phyloP scores from a whole-genome alignment of 2,329 filamentous ascomycete species.

The Gnomoniopsis sp. region DNA sequence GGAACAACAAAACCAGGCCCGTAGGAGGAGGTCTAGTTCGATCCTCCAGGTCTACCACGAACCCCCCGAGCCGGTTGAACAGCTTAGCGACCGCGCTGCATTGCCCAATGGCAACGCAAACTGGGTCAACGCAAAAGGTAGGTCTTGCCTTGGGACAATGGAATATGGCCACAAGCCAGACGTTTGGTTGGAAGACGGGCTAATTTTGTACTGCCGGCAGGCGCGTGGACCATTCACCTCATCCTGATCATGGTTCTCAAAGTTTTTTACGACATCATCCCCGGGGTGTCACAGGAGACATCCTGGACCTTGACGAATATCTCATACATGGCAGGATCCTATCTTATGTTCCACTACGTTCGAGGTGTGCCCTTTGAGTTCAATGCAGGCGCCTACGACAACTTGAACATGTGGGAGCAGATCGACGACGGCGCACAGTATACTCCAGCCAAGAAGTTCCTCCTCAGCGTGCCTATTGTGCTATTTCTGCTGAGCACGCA shows the following conservation, averaged over 20 bases:
- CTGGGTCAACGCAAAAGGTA: constrained; percentile 99
- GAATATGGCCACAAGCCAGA: background rate
- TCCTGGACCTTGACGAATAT: constrained; percentile 99
- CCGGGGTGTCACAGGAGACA: constrained; percentile 93
- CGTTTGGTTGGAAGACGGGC: background rate
- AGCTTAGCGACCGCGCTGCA: constrained; percentile 93
- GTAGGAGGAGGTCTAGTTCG: constrained; percentile 94
- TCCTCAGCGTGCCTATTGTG: constrained; percentile 89
- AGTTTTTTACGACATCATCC: constrained; percentile 95
- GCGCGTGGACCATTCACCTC: constrained; percentile 96
- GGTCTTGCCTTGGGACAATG: background rate
- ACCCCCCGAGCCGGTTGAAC: constrained; percentile 92
- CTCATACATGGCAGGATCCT: constrained; percentile 97
- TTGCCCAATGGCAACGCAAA: constrained; percentile 95
- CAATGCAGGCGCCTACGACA: constrained; percentile 97
- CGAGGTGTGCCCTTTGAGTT: constrained; percentile 98
- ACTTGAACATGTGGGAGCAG: constrained; percentile 99
- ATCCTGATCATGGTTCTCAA: constrained; percentile 89
- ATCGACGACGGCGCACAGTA: constrained; percentile 99
- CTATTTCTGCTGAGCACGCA: constrained; percentile 96
- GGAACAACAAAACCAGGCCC: constrained; percentile 54
- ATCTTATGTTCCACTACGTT: constrained; percentile 99
- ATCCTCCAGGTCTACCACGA: constrained; percentile 91
- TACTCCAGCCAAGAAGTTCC: constrained; percentile 97
- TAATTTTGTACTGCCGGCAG: constrained; percentile 42